Evolutionary conservation across 2,329 filamentous ascomycete species (phyloP).

Genomic region (Fusarium chaquense): DNA sequence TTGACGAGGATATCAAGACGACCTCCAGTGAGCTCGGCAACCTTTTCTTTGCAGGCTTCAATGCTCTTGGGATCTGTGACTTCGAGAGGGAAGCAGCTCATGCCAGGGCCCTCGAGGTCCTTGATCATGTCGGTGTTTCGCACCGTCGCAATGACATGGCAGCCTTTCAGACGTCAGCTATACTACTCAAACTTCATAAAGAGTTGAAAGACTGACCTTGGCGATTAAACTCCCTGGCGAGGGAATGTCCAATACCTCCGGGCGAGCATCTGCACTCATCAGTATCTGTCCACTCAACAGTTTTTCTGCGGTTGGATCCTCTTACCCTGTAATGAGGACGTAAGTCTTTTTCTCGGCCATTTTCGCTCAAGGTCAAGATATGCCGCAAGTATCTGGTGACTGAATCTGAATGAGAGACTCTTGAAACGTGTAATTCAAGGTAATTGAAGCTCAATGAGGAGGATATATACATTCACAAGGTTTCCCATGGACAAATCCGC

Average conservation of each 20-base stretch:
- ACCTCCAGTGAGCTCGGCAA: conserved; percentile 62
- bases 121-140: conserved; percentile 62
- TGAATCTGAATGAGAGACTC: background rate
- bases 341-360: conserved; percentile 52
- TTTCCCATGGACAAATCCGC: background rate
- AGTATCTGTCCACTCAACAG: background rate
- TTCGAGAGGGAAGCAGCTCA: conserved; percentile 64
- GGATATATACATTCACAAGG: conserved; percentile 11
- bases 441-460: background rate
- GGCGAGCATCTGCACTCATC: conserved; percentile 63
- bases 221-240: conserved; percentile 65
- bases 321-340: conserved; percentile 31
- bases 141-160: conserved; percentile 68
- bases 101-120: conserved; percentile 59
- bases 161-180: conserved; percentile 37
- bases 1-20: conserved; percentile 70
- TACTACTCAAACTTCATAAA: rapidly evolving
- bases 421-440: background rate
- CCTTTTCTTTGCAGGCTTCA: conserved; percentile 59
- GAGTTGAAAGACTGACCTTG: conserved; percentile 54
- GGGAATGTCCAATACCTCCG: conserved; percentile 68
- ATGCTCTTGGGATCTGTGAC: conserved; percentile 66
- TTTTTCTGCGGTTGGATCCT: background rate
- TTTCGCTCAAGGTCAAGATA: rapidly evolving
- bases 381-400: rapidly evolving